These are phyloP conservation scores for Chalciporus sphaerocephalus DNA, from an alignment of 768 basidiomycete genomes.

Conservation along the genomic window DNA sequence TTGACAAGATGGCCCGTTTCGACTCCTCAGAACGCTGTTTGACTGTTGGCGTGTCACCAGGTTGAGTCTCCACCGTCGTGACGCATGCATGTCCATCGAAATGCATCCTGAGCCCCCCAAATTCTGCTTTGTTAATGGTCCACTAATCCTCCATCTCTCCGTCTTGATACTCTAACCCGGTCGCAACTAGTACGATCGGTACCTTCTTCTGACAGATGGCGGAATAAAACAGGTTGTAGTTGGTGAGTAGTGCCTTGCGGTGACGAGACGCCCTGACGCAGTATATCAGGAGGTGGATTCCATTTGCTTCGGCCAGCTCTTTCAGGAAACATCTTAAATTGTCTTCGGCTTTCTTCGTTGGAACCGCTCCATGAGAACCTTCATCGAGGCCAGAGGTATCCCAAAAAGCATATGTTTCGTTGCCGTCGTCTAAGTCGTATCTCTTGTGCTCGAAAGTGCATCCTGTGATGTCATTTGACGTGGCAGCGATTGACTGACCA, in stretches of 20 bases:
- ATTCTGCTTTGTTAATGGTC: constrained; percentile 22
- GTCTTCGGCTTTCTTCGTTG: constrained; percentile 22
- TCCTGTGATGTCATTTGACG: constrained; percentile 20
- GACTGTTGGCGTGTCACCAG: background rate
- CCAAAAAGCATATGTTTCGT: constrained; percentile 18
- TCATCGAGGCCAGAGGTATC: constrained; percentile 27
- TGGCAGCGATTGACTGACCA: constrained; percentile 5
- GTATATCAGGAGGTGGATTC: constrained; percentile 25
- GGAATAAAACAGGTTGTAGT: constrained; percentile 38
- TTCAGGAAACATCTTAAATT: constrained; percentile 29
- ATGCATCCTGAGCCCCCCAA: constrained; percentile 30
- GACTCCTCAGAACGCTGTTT: constrained; percentile 8
- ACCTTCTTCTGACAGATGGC: constrained; percentile 37
- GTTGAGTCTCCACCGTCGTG: constrained; percentile 26
- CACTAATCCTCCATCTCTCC: constrained; percentile 31
- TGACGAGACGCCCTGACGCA: constrained; percentile 27
- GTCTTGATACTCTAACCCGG: constrained; percentile 36
- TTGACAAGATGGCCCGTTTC: constrained; percentile 1
- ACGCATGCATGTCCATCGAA: constrained; percentile 38
- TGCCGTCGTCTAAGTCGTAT: constrained; percentile 8
- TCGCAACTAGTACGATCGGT: constrained; percentile 37
- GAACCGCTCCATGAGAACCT: constrained; percentile 17
- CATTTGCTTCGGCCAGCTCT: constrained; percentile 6
- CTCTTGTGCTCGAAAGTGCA: constrained; percentile 13
- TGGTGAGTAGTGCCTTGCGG: constrained; percentile 22